Evolutionary conservation across 192 early-diverging fungal species (phyloP), one percentile per base, ranked within the genome.

Genomic region (Coemansia sp.): DNA sequence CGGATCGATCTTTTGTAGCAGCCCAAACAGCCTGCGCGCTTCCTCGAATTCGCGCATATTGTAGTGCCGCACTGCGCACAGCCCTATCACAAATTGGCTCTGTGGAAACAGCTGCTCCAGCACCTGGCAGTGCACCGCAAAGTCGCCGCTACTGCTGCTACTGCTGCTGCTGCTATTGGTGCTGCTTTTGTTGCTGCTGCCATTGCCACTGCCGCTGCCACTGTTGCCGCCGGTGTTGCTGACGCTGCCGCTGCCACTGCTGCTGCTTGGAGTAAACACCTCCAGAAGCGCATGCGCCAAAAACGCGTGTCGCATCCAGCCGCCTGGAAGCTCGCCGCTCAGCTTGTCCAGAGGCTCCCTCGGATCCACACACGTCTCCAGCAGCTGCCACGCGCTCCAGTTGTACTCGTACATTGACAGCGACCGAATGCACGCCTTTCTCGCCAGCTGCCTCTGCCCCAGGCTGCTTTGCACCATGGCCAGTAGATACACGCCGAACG

Each of bases 371-470:
- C 84, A 82, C 9, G 75, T 61, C 6, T 73, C 86, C 1, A 97
- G 75, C 45, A 90, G 92, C 52, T 85, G 65, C 96, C 96, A 98
- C 22, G 93, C 92, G 52, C 88, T 90, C 93, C 93, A 97, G 71
- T 95, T 93, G 75, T 81, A 93, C 27, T 87, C 90, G 66, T 86
- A 95, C 65, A 65, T 65, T 18, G 71, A 62, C 1, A 98, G 71
- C 10, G 94, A 90, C 54, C 83, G 63, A 18, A 93, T 25, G 7
- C 94, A 74, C 18, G 82, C 68, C 16, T 69, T 58, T 36, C 76
- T 67, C 2, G 91, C 88, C 55, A 74, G 68, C 22, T 50, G 46
- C 29, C 56, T 58, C 60, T 75, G 69, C 20, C 73, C 69, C 16
- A 71, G 49, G 24, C 55, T 53, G 23, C 65, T 57, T 24, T 67